These are phyloP conservation scores for Agaricus bisporus DNA, from an alignment of 768 basidiomycete species.

Conservation along the genomic window DNA sequence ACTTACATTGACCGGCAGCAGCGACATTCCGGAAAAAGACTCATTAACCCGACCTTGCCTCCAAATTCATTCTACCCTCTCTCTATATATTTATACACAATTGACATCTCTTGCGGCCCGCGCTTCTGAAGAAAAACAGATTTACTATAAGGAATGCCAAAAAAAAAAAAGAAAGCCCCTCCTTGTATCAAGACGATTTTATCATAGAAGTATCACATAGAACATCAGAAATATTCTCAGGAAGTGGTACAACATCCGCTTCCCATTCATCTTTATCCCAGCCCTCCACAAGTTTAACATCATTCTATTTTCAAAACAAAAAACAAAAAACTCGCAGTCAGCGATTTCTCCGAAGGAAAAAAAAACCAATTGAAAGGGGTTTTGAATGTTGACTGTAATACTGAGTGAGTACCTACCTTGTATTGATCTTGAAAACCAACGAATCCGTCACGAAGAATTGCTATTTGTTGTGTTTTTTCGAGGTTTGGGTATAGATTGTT, in stretches of 20 bases:
- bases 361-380: neutral
- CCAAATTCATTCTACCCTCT: no score
- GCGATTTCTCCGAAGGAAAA: neutral
- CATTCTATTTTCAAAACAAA: slow-evolving; percentile 37
- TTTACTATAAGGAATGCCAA: no score
- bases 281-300: slow-evolving; percentile 67
- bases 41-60: no score
- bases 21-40: no score
- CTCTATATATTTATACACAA: no score
- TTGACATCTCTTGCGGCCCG: no score
- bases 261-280: slow-evolving; percentile 68
- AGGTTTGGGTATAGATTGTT: slow-evolving; percentile 37
- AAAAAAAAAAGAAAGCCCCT: no score
- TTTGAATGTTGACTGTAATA: slow-evolving; percentile 1
- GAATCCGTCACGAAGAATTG: slow-evolving; percentile 70
- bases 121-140: no score
- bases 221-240: slow-evolving; percentile 16
- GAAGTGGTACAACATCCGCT: slow-evolving; percentile 17
- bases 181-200: no score
- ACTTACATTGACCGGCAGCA: no score
- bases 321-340: neutral
- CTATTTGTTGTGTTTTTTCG: slow-evolving; percentile 45
- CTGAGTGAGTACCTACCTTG: no score
- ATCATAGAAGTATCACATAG: neutral
- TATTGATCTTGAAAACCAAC: slow-evolving; percentile 61